These are phyloP conservation scores for Podaxis pistillaris DNA, from an alignment of 768 basidiomycete genomes.

Conservation along the genomic window DNA sequence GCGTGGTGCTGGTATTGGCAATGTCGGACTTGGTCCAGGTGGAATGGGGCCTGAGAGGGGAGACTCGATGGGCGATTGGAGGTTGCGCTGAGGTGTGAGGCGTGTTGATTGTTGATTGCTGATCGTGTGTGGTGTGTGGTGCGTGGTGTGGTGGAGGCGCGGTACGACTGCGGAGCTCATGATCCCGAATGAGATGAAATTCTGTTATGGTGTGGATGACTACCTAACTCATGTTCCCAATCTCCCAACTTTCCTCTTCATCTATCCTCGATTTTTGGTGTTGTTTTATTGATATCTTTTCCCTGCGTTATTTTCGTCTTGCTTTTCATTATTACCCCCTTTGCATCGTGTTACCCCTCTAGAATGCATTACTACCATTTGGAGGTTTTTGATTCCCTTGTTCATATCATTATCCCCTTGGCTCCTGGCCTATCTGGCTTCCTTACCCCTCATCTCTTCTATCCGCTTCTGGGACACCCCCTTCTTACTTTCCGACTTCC, in stretches of 20 bases:
- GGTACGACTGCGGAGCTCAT: slow-evolving; percentile 13
- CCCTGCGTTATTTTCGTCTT: slow-evolving; percentile 1
- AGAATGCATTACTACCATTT: slow-evolving; percentile 4
- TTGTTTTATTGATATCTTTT: slow-evolving; percentile 10
- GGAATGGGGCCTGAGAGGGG: slow-evolving; percentile 10
- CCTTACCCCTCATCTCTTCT: slow-evolving; percentile 4
- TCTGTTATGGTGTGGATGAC: neutral
- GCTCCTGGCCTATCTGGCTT: neutral
- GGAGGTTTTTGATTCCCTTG: neutral
- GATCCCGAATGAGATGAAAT: neutral
- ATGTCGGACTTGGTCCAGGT: slow-evolving; percentile 5
- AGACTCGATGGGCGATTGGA: slow-evolving; percentile 13
- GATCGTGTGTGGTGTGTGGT: neutral
- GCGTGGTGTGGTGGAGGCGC: slow-evolving; percentile 2
- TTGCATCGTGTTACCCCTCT: neutral
- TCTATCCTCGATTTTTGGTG: slow-evolving; percentile 7
- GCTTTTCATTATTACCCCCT: slow-evolving; percentile 3
- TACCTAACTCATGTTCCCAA: too few relatives aligned
- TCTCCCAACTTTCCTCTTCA: neutral
- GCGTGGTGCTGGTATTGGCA: slow-evolving; percentile 11
- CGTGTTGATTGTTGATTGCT: neutral
- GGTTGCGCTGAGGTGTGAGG: slow-evolving; percentile 5
- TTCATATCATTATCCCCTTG: neutral
- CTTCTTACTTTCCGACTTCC: slow-evolving; percentile 1
- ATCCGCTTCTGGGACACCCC: slow-evolving; percentile 3